Base-by-base conservation (phyloP, 2,329 filamentous ascomycete species). In the Ampelomyces quisqualis region DNA sequence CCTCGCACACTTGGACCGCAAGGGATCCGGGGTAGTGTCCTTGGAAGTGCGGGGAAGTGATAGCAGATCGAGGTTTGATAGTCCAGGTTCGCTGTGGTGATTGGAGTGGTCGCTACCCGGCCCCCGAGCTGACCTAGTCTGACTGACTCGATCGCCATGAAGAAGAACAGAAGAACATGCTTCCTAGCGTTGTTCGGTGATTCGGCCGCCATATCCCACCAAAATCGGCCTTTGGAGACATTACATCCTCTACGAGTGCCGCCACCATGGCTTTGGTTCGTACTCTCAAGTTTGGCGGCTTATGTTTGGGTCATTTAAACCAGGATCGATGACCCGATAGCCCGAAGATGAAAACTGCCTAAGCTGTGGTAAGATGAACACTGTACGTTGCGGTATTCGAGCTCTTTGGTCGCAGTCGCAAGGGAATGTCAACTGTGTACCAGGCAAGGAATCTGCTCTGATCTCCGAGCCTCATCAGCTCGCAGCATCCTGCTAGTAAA, bases 1-100 rank as follows among this genome's bases (percentile, higher is more conserved):
- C 29, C 11, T 15, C 40, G 26, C 38, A 34, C 46, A 46, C 40
- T 38, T n/a, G 19, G 28, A 24, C 40, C 45, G 41, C 15, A 38
- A 38, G 44, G 34, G 47, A 48, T 53, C 53, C 34, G 58, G 56
- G 54, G 55, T 59, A 53, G 47, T 14, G 15, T 26, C 13, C 21
- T 36, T 50, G 40, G 38, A 20, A 47, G 40, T 61, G 60, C 57
- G 60, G 60, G 57, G 58, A 57, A 57, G 26, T n/a, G 18, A 24
- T 38, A 30, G 34, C 29, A 33, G 34, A 14, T 27, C 24, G 37
- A 37, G 31, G 7, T 11, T 39, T 36, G 14, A 30, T 23, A 40
- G 45, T 40, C 48, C 47, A 38, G 38, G 32, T 41, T 22, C 21
- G 18, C 29, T 33, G 19, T 18, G 24, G 33, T 20, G 20, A 34